Conservation (phyloP, 108 stramenopile genomes). For the Thalassiosira profunda region DNA sequence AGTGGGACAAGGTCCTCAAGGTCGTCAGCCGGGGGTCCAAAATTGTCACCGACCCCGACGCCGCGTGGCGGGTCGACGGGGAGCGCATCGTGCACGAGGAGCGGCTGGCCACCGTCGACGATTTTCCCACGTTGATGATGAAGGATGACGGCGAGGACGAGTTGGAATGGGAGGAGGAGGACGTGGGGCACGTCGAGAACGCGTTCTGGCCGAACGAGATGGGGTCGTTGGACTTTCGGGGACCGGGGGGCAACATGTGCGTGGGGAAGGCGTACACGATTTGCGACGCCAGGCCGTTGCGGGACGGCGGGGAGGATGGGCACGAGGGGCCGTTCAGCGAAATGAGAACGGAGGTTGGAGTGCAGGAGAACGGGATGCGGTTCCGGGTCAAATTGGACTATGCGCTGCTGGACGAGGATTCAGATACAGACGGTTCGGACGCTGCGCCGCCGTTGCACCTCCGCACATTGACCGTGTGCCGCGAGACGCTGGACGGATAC, state of each 20-base stretch:
- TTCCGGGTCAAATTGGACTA: constrained; percentile 89
- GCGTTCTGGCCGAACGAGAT: constrained; percentile 68
- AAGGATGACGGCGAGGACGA: constrained; percentile 6
- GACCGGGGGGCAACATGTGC: constrained; percentile 88
- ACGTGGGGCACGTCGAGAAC: constrained; percentile 31
- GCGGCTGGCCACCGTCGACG: constrained; percentile 48
- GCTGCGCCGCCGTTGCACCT: constrained; percentile 68
- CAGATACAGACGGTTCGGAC: not conserved
- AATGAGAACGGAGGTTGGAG: constrained; percentile 80
- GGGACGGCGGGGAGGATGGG: not conserved
- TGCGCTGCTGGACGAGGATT: constrained; percentile 34
- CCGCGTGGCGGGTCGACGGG: constrained; percentile 40
- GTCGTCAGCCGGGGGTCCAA: constrained; percentile 65
- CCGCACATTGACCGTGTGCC: constrained; percentile 80
- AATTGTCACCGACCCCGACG: constrained; percentile 32
- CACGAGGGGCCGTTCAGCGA: constrained; percentile 81
- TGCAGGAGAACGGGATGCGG: constrained; percentile 65
- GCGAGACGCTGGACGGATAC: constrained; percentile 85
- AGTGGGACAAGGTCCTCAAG: constrained; percentile 56
- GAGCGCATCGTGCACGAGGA: constrained; percentile 78
- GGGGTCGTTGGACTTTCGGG: constrained; percentile 76
- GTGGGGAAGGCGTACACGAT: constrained; percentile 87
- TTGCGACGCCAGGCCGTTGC: constrained; percentile 58
- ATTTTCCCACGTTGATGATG: constrained; percentile 33
- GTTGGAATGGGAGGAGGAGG: constrained; percentile 42